Evolutionary conservation across 192 early-diverging fungal species (phyloP).

Genomic region (Obelidium mucronatum): DNA sequence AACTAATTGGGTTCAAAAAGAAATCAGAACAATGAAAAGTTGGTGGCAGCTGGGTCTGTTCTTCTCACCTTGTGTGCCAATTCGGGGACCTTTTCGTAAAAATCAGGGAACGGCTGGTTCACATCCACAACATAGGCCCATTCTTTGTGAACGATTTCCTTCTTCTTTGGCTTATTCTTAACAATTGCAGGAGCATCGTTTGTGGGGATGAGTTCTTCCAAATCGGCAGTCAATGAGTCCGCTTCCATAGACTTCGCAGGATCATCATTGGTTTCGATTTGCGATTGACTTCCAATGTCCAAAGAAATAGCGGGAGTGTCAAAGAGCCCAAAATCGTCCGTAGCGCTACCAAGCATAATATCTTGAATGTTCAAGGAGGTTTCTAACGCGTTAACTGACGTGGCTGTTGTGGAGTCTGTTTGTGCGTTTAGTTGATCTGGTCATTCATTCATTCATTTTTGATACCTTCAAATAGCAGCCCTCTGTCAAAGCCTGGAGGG

Average conservation of each 20-base stretch:
- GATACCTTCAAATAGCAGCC: constrained; percentile 61
- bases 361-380: constrained; percentile 22
- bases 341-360: constrained; percentile 19
- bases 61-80: constrained; percentile 74
- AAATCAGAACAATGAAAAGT: constrained; percentile 9
- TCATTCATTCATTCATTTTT: too few species aligned
- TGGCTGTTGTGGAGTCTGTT: background rate
- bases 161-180: background rate
- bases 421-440: too few species aligned
- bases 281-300: background rate
- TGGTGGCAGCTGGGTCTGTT: background rate
- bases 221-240: background rate
- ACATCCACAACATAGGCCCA: constrained; percentile 96
- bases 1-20: constrained; percentile 57
- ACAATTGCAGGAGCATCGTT: background rate
- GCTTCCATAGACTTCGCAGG: background rate
- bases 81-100: constrained; percentile 88
- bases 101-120: constrained; percentile 85
- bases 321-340: constrained; percentile 40
- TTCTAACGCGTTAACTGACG: background rate
- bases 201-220: constrained; percentile 30
- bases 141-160: constrained; percentile 36
- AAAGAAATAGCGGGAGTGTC: background rate
- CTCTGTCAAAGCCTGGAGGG: constrained; percentile 77
- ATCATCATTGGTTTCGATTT: background rate